phyloP scores from a whole-genome alignment of 495 filamentous ascomycete species.

The Xylaria grammica region DNA sequence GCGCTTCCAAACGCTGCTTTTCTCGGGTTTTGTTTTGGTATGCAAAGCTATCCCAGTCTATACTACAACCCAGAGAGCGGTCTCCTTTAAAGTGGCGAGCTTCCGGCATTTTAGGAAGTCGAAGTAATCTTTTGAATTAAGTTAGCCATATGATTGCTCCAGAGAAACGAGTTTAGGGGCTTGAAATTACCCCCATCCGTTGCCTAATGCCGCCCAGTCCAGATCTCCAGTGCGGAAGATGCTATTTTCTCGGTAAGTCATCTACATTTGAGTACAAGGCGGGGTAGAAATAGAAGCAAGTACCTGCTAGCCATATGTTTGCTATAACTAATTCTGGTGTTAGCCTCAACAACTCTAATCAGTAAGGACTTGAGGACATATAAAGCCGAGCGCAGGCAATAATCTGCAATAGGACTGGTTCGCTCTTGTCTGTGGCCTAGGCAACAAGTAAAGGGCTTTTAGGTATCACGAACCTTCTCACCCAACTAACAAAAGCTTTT shows the following conservation, averaged over 20 bases:
- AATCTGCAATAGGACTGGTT: not conserved
- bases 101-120: conserved; percentile 94
- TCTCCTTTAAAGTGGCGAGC: conserved; percentile 71
- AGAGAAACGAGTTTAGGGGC: not conserved
- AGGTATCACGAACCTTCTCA: conserved; percentile 50
- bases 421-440: not conserved
- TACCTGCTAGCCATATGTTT: conserved; percentile 83
- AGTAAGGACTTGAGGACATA: not conserved
- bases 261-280: not conserved
- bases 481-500: conserved; percentile 89
- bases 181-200: conserved; percentile 64
- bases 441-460: not conserved
- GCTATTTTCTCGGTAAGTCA: conserved; percentile 19
- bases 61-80: conserved; percentile 61
- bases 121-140: conserved; percentile 57
- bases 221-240: conserved; percentile 87
- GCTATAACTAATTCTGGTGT: conserved; percentile 61
- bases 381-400: not conserved
- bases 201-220: conserved; percentile 80
- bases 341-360: not conserved
- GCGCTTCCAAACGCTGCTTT: conserved; percentile 63
- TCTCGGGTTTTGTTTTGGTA: conserved; percentile 84
- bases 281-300: not conserved
- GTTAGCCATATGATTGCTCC: conserved; percentile 37
- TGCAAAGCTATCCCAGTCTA: conserved; percentile 62